Conservation (phyloP, 1,284 basidiomycete species). For the Ceratorhiza oryzae-sativae region DNA sequence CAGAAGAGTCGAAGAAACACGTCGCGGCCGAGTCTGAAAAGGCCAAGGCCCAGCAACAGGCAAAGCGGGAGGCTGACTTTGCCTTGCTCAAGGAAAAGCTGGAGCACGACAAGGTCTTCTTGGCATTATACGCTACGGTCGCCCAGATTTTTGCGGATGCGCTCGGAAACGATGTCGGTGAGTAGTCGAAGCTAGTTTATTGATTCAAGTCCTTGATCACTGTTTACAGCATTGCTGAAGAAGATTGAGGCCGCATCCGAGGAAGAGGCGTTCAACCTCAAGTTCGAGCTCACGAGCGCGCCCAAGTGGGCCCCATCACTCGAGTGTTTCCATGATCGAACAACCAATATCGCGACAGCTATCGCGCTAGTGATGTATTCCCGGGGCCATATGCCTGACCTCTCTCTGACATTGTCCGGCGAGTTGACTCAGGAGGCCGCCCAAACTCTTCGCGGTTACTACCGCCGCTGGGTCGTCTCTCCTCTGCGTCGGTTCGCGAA, state of each 20-base stretch:
- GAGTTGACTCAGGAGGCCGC: slow-evolving; percentile 47
- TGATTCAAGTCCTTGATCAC: not conserved
- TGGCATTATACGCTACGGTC: slow-evolving; percentile 68
- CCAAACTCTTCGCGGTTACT: slow-evolving; percentile 59
- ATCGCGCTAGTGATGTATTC: slow-evolving; percentile 62
- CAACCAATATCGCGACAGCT: slow-evolving; percentile 69
- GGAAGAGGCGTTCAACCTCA: slow-evolving; percentile 48
- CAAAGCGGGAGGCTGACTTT: slow-evolving; percentile 48
- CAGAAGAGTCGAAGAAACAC: slow-evolving; percentile 46
- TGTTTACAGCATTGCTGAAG: slow-evolving; percentile 37
- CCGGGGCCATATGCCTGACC: slow-evolving; percentile 44
- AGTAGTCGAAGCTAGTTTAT: not conserved
- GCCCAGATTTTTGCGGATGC: slow-evolving; percentile 65
- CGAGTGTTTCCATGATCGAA: slow-evolving; percentile 63
- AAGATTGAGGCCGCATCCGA: slow-evolving; percentile 50
- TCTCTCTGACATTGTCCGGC: slow-evolving; percentile 47
- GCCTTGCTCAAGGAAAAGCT: slow-evolving; percentile 56
- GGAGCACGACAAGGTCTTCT: slow-evolving; percentile 55
- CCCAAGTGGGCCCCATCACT: slow-evolving; percentile 75
- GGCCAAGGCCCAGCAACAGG: slow-evolving; percentile 47
- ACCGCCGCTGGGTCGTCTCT: slow-evolving; percentile 62
- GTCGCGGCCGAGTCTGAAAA: slow-evolving; percentile 41
- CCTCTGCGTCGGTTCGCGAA: slow-evolving; percentile 59
- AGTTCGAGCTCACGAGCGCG: slow-evolving; percentile 61
- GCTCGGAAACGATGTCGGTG: slow-evolving; percentile 57